Evolutionary conservation across 2,329 filamentous ascomycete genomes (phyloP).

Genomic region (Fusarium sarcochroum): DNA sequence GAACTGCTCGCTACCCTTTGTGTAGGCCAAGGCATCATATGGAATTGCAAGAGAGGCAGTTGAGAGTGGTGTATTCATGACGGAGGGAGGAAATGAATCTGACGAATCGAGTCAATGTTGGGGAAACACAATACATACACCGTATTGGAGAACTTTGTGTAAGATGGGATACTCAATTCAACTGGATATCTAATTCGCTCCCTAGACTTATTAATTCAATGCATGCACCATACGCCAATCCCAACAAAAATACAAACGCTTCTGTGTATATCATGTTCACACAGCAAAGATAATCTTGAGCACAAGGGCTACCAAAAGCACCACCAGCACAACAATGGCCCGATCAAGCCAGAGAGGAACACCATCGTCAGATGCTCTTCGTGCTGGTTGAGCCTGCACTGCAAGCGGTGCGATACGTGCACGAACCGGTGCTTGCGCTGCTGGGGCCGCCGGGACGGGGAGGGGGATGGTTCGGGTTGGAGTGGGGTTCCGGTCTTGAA

Average conservation of each 20-base stretch:
- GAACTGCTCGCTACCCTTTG: too few relatives aligned
- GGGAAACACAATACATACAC: too few relatives aligned
- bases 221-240: conserved; percentile 24
- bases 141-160: background rate
- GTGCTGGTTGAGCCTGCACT: conserved; percentile 36
- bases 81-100: too few relatives aligned
- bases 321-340: conserved; percentile 79
- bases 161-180: conserved; percentile 23
- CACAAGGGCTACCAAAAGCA: conserved; percentile 79
- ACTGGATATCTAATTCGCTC: conserved; percentile 46
- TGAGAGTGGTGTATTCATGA: too few relatives aligned
- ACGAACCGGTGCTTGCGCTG: conserved; percentile 11
- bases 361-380: conserved; percentile 57
- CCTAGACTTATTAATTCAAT: conserved; percentile 8
- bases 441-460: conserved; percentile 18
- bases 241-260: conserved; percentile 9
- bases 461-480: conserved; percentile 29
- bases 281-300: conserved; percentile 64
- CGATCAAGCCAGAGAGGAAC: conserved; percentile 85
- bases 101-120: too few relatives aligned
- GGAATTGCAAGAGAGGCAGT: too few relatives aligned
- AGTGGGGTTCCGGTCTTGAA: conserved; percentile 29
- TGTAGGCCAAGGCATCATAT: too few relatives aligned
- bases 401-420: conserved; percentile 13
- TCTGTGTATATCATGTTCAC: conserved; percentile 13